These are phyloP conservation scores for Neurospora discreta DNA, from an alignment of 495 filamentous ascomycete species.

Conservation along the genomic window DNA sequence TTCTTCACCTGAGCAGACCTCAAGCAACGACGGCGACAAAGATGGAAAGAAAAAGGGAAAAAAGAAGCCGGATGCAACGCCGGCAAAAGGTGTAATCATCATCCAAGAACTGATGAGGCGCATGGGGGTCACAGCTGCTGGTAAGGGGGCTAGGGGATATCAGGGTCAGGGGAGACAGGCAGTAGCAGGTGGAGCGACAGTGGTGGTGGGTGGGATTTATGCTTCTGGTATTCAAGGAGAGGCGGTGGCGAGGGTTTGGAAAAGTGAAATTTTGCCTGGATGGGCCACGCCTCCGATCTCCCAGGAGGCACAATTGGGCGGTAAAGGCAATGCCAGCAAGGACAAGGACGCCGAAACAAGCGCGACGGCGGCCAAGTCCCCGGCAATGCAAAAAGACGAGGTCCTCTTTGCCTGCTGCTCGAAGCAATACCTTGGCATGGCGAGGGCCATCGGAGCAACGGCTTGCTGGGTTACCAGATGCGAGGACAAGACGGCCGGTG, in stretches of 20 bases:
- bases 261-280: neutral
- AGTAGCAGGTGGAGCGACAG: fast-evolving
- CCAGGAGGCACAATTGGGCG: neutral
- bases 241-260: neutral
- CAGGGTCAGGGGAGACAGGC: neutral
- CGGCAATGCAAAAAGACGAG: neutral
- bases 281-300: neutral
- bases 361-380: neutral
- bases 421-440: neutral
- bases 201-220: neutral
- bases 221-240: neutral
- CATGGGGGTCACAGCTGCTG: neutral
- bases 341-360: neutral
- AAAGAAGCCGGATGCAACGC: neutral
- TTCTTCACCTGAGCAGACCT: neutral
- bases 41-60: neutral
- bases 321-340: neutral
- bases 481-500: neutral
- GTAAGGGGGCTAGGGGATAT: neutral
- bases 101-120: neutral
- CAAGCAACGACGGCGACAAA: neutral
- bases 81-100: neutral
- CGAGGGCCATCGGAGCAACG: neutral
- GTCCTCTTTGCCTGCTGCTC: neutral
- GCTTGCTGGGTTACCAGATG: neutral